Conservation (phyloP, 768 basidiomycete species). For the Lentinula boryana region DNA sequence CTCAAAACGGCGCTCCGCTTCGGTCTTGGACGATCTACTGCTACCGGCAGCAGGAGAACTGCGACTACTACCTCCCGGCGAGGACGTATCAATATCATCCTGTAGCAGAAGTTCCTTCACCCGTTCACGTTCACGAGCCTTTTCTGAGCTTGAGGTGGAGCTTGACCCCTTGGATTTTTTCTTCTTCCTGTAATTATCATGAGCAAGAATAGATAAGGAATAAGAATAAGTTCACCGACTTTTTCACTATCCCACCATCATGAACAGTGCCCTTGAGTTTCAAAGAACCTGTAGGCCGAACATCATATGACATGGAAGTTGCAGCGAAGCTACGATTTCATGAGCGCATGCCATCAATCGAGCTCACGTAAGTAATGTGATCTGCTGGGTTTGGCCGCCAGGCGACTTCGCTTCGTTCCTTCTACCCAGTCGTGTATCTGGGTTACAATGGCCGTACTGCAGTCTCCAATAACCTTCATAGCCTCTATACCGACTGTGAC, state of each 20-base stretch:
- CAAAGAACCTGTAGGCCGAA: slow-evolving; percentile 81
- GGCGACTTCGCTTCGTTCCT: slow-evolving; percentile 6
- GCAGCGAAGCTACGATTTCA: slow-evolving; percentile 2
- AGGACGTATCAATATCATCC: slow-evolving; percentile 38
- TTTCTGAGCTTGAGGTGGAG: slow-evolving; percentile 33
- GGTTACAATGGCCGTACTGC: slow-evolving; percentile 63
- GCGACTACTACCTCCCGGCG: slow-evolving; percentile 51
- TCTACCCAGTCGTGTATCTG: slow-evolving; percentile 8
- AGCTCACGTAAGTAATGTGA: not conserved
- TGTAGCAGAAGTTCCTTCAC: slow-evolving; percentile 46
- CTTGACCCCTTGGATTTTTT: slow-evolving; percentile 63
- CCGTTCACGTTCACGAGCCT: slow-evolving; percentile 34
- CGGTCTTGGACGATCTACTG: slow-evolving; percentile 57
- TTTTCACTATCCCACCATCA: slow-evolving; percentile 79
- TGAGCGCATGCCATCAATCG: not conserved
- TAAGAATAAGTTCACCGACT: slow-evolving; percentile 43
- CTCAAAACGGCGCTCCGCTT: slow-evolving; percentile 85
- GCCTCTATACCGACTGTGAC: slow-evolving; percentile 77
- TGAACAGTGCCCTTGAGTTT: slow-evolving; percentile 82
- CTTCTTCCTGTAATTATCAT: slow-evolving; percentile 61
- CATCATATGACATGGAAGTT: slow-evolving; percentile 69
- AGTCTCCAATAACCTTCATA: slow-evolving; percentile 63
- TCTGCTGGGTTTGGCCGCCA: slow-evolving; percentile 9
- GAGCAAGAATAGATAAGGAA: slow-evolving; percentile 7
- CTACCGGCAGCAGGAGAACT: slow-evolving; percentile 53